These are phyloP conservation scores for Xanthoconium stramineum DNA, from an alignment of 768 basidiomycete genomes.

Conservation along the genomic window DNA sequence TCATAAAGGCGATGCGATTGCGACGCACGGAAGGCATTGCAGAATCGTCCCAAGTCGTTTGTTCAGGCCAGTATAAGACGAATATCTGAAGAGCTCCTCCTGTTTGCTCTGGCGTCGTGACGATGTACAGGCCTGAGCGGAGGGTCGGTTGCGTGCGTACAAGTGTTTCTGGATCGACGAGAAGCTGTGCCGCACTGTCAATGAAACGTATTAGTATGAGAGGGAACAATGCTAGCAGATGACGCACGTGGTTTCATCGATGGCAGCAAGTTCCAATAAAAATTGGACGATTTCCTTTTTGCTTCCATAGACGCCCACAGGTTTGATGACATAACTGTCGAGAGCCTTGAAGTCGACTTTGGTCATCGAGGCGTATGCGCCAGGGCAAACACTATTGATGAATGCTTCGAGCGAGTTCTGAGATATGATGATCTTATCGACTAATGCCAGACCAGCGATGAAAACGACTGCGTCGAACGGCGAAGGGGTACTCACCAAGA, in stretches of 20 bases:
- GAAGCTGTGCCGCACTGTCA: slow-evolving; percentile 19
- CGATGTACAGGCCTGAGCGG: slow-evolving; percentile 22
- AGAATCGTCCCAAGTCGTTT: slow-evolving; percentile 54
- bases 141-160: slow-evolving; percentile 9
- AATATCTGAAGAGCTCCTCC: slow-evolving; percentile 32
- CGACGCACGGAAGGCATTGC: slow-evolving; percentile 41
- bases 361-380: slow-evolving; percentile 53
- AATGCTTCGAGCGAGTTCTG: slow-evolving; percentile 48
- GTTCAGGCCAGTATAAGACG: slow-evolving; percentile 61
- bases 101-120: slow-evolving; percentile 4
- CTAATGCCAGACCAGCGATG: slow-evolving; percentile 26
- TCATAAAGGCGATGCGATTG: slow-evolving; percentile 61
- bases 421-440: slow-evolving; percentile 61
- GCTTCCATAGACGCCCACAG: no score
- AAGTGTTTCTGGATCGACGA: slow-evolving; percentile 6
- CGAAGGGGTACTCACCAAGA: slow-evolving; percentile 36
- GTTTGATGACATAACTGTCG: no score
- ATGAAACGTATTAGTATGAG: no score
- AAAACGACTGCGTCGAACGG: not conserved
- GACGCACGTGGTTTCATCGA: no score
- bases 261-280: no score
- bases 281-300: no score
- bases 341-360: no score
- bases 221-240: no score
- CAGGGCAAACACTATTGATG: slow-evolving; percentile 47